A percentile compares a stretch with the other conserved stretches of the same genome.
Evolutionary conservation across 768 basidiomycete species (phyloP).

Genomic region (Podaxis rugospora): DNA sequence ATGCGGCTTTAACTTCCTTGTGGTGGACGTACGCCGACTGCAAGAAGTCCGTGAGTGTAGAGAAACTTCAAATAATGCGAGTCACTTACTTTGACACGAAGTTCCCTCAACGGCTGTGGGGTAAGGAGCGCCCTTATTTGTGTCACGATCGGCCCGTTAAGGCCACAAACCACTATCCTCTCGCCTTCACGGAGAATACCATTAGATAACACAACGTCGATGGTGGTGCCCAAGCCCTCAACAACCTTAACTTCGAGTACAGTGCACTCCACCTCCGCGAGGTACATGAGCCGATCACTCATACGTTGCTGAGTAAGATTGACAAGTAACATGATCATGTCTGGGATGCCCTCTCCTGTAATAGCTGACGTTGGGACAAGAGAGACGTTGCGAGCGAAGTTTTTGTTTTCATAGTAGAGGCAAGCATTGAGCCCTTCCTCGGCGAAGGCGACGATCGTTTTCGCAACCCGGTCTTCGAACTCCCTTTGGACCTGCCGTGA

Average conservation of each 20-base stretch:
- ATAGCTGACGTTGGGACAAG: conserved; percentile 97
- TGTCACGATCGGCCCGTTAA: conserved; percentile 96
- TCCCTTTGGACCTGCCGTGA: conserved; percentile 75
- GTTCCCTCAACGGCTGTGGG: conserved; percentile 91
- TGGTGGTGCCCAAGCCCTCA: conserved; percentile 96
- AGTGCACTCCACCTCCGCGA: conserved; percentile 95
- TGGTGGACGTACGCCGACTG: conserved; percentile 96
- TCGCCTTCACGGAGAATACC: conserved; percentile 91
- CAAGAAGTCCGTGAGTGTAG: conserved; percentile 13
- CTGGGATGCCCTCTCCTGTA: conserved; percentile 97
- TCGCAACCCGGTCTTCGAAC: conserved; percentile 83
- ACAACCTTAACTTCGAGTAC: conserved; percentile 98
- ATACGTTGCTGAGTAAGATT: conserved; percentile 97
- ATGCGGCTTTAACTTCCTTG: conserved; percentile 94
- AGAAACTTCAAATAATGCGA: conserved; percentile 4
- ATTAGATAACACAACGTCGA: conserved; percentile 95
- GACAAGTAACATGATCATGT: conserved; percentile 98
- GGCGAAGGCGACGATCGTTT: conserved; percentile 91
- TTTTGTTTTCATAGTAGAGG: conserved; percentile 98
- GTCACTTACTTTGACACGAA: conserved; percentile 81
- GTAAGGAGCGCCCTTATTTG: conserved; percentile 92
- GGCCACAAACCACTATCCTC: conserved; percentile 91
- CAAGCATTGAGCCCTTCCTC: conserved; percentile 95
- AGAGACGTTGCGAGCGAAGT: conserved; percentile 88
- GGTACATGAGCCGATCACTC: conserved; percentile 97